Conservation (phyloP, 768 basidiomycete genomes). For the Trametes cubensis region DNA sequence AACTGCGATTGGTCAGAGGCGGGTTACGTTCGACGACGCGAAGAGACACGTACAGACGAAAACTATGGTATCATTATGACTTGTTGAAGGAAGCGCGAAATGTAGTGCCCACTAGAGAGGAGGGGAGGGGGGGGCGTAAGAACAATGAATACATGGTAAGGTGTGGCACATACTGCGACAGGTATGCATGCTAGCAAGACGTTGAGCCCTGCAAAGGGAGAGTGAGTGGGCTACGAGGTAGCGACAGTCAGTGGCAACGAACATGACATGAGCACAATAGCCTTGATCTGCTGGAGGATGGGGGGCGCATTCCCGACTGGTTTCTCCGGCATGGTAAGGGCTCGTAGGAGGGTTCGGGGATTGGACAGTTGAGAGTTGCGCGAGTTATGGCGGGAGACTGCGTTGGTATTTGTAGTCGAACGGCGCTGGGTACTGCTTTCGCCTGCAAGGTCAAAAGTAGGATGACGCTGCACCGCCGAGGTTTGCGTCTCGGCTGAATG, state of each 20-base stretch:
- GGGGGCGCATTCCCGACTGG: conserved; percentile 49
- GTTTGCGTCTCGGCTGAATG: conserved; percentile 19
- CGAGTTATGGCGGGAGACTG: background rate
- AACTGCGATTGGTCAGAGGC: conserved; percentile 41
- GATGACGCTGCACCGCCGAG: conserved; percentile 13
- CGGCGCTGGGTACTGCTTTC: conserved; percentile 1
- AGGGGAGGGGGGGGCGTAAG: background rate
- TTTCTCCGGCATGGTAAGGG: conserved; percentile 20
- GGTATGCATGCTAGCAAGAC: conserved; percentile 73
- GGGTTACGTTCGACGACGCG: background rate
- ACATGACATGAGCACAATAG: conserved; percentile 65
- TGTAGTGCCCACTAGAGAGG: conserved; percentile 67
- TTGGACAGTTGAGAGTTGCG: conserved; percentile 9
- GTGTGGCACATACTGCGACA: conserved; percentile 49
- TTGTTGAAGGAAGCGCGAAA: conserved; percentile 49
- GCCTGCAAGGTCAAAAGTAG: conserved; percentile 6
- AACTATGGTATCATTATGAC: conserved; percentile 57
- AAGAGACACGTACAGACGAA: conserved; percentile 66
- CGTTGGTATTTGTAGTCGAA: conserved; percentile 20
- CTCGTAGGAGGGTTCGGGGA: conserved; percentile 2
- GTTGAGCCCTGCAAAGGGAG: conserved; percentile 58
- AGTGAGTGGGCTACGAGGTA: background rate
- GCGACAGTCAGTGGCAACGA: conserved; percentile 23
- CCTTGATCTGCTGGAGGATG: conserved; percentile 47
- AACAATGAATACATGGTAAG: conserved; percentile 18